Percentiles rank a stretch among this genome's conserved stretches.
Evolutionary conservation across 2,329 filamentous ascomycete genomes (phyloP).

Genomic region (Fusarium humuli): DNA sequence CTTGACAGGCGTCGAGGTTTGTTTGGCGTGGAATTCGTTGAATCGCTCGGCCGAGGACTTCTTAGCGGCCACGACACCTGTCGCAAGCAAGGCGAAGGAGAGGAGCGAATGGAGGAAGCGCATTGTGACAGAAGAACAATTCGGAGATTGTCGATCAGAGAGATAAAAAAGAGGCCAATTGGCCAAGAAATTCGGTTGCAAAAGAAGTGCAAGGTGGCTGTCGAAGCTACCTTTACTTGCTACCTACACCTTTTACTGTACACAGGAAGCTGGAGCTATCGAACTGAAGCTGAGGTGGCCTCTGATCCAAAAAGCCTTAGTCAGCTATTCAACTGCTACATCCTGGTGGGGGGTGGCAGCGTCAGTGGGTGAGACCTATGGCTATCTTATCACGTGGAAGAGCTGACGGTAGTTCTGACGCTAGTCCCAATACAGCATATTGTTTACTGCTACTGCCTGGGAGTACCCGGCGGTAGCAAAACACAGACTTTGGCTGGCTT

Average conservation of each 20-base stretch:
- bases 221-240: conserved; percentile 26
- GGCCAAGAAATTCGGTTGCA: conserved; percentile 23
- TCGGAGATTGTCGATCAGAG: neutral
- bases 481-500: conserved; percentile 34
- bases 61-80: conserved; percentile 72
- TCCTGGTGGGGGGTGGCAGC: conserved; percentile 2
- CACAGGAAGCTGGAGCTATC: conserved; percentile 35
- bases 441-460: conserved; percentile 46
- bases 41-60: conserved; percentile 75
- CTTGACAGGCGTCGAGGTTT: conserved; percentile 75
- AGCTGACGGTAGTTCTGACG: neutral
- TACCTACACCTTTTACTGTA: conserved; percentile 8
- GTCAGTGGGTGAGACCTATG: conserved; percentile 1
- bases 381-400: conserved; percentile 27
- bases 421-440: conserved; percentile 46
- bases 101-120: conserved; percentile 73
- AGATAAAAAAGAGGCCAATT: conserved; percentile 37
- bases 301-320: conserved; percentile 43
- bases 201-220: conserved; percentile 15
- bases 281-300: conserved; percentile 53
- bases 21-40: conserved; percentile 74
- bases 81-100: conserved; percentile 70
- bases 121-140: conserved; percentile 64
- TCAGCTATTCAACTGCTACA: conserved; percentile 24
- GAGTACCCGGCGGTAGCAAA: conserved; percentile 37